A percentile compares a stretch with the other conserved stretches of the same genome.
These are phyloP conservation scores for Aspergillus cristatus DNA, from an alignment of 495 filamentous ascomycete genomes.

Conservation along the genomic window DNA sequence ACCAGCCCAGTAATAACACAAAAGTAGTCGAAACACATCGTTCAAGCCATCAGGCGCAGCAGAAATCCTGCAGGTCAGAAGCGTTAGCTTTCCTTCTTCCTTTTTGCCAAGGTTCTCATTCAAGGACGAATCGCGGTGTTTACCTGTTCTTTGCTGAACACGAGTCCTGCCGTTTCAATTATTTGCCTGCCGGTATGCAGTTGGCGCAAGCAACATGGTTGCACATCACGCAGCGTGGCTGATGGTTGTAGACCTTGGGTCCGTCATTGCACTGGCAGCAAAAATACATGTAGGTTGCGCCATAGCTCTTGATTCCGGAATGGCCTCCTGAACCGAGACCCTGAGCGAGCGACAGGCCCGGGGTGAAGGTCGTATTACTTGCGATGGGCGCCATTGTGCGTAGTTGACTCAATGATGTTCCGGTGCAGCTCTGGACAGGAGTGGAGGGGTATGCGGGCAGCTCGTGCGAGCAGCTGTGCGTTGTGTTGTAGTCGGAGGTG, in stretches of 20 bases:
- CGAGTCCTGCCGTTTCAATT: too few species aligned
- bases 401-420: not conserved
- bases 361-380: slow-evolving; percentile 7
- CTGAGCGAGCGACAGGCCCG: not conserved
- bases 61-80: too few species aligned
- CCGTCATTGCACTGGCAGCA: slow-evolving; percentile 36
- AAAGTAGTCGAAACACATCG: not conserved
- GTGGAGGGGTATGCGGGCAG: slow-evolving; percentile 13
- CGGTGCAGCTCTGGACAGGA: not conserved
- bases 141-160: too few species aligned
- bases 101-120: too few species aligned
- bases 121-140: too few species aligned
- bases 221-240: slow-evolving; percentile 27
- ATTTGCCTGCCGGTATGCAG: slow-evolving; percentile 28
- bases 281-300: slow-evolving; percentile 19
- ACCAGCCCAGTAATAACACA: too few species aligned
- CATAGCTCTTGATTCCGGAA: not conserved
- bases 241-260: slow-evolving; percentile 27
- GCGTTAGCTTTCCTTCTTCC: too few species aligned
- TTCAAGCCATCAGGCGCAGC: too few species aligned
- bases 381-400: slow-evolving; percentile 3
- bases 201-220: slow-evolving; percentile 18
- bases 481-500: not conserved
- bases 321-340: not conserved
- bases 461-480: slow-evolving; percentile 4